Evolutionary conservation across 345 rosid genomes (phyloP), one percentile per base, ranked within the genome.

Genomic region (Geranium rotundifolium): DNA sequence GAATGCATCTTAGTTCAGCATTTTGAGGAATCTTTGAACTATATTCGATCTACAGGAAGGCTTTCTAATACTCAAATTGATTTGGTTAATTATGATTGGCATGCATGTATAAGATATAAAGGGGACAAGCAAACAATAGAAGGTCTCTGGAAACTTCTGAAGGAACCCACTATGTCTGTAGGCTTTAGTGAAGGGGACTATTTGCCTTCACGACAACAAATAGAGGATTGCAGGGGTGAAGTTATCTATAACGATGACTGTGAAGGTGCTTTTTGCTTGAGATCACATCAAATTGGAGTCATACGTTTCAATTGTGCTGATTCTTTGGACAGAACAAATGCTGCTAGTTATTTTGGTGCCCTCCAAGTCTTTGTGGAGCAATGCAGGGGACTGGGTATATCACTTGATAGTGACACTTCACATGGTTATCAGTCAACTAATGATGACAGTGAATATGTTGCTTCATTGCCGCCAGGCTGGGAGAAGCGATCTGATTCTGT

Each of bases 401-500:
- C 97, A 63, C 96, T 90, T 77, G 97, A 93, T 69, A 88, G 83
- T 73, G 87, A 90, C 76, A 59, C 78, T 70, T 78, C 80, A 64
- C 76, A 71, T 79, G 90, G 81, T 65, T 74, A 79, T 73, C 87
- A 79, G 64, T 77, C 99, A 60, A 68, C 64, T 71, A 81, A 76
- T 67, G 81, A 75, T 52, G 56, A 75, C 71, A 81, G 82, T 18
- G 96, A 86, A 27, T 88, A 84, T 78, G 74, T 68, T 64, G 92
- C 97, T 77, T 92, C 96, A 31, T 82, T 93, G 82, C 99, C 99
- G 62, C 92, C 86, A 0, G 97, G 99, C 59, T 93, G 99, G 99
- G 97, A 88, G 79, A 88, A 88, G 77, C 82, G 87, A 78, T 79
- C 86, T 65, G 97, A 93, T 87, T 83, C 90, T 58, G 90, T 80